Conservation (phyloP, 1,139 yeast genomes). For the Taiozyma sp. region DNA sequence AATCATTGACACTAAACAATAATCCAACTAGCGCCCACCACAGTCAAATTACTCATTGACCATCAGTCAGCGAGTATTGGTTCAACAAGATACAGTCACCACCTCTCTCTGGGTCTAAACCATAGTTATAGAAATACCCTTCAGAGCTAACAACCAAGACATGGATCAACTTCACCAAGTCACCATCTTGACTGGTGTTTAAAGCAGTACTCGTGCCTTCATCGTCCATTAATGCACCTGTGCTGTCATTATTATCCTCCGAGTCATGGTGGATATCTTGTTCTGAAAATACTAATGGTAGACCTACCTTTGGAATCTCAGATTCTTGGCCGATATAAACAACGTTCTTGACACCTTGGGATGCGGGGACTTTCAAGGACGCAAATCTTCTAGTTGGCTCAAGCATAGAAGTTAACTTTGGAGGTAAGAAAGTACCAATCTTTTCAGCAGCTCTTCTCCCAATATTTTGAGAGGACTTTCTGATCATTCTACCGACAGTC, state of each 20-base stretch:
- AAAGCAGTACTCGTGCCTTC: conserved; percentile 13
- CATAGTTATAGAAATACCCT: conserved; percentile 82
- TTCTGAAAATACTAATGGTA: conserved; percentile 19
- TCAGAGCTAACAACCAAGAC: conserved; percentile 83
- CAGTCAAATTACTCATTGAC: conserved; percentile 8
- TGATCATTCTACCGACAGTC: conserved; percentile 66
- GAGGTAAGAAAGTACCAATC: conserved; percentile 84
- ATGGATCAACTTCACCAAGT: conserved; percentile 51
- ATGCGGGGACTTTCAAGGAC: conserved; percentile 74
- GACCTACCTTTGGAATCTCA: conserved; percentile 21
- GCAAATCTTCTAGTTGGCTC: conserved; percentile 97
- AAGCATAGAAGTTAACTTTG: conserved; percentile 76
- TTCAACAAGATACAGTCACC: conserved; percentile 85
- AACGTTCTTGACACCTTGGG: conserved; percentile 56
- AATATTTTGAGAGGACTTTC: conserved; percentile 48
- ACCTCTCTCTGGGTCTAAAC: conserved; percentile 83
- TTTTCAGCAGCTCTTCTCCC: conserved; percentile 80
- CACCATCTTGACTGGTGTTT: conserved; percentile 31
- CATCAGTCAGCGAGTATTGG: conserved; percentile 47
- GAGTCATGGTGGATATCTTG: neutral
- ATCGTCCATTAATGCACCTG: neutral
- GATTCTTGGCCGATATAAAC: conserved; percentile 50
- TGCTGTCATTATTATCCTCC: neutral
- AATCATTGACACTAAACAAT: conserved; percentile 13
- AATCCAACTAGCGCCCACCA: neutral